phyloP scores from a whole-genome alignment of 1,284 basidiomycete species.

The Pyrrhoderma noxium region DNA sequence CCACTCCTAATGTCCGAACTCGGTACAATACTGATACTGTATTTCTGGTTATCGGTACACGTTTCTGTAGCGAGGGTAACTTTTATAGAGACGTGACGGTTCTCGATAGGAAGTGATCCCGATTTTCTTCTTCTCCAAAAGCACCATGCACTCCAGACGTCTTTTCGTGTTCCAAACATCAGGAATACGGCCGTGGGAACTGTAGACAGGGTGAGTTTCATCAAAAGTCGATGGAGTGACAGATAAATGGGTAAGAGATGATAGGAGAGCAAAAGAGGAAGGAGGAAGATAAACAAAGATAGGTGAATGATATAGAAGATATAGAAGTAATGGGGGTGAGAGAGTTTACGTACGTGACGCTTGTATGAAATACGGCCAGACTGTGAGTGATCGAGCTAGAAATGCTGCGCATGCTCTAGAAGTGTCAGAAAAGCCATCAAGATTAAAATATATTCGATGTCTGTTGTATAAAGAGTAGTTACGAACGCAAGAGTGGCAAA shows the following conservation, averaged over 20 bases:
- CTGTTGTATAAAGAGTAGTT: background rate
- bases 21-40: too few relatives aligned
- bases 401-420: constrained; percentile 17
- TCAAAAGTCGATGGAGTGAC: too few relatives aligned
- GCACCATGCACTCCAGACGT: constrained; percentile 13
- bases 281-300: too few relatives aligned
- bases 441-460: too few relatives aligned
- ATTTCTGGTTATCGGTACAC: too few relatives aligned
- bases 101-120: too few relatives aligned
- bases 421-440: background rate
- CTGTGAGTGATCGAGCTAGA: constrained; percentile 9
- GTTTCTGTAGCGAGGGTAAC: too few relatives aligned
- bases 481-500: constrained; percentile 14
- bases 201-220: background rate
- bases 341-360: constrained; percentile 12
- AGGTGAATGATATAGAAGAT: background rate
- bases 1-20: too few relatives aligned
- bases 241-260: too few relatives aligned
- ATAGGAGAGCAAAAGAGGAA: too few relatives aligned
- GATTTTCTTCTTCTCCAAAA: constrained; percentile 6
- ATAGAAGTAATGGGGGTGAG: background rate
- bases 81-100: too few relatives aligned
- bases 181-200: constrained; percentile 16
- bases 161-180: constrained; percentile 12
- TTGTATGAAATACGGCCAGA: constrained; percentile 17